Percentiles rank a stretch among this genome's conserved stretches.
These are phyloP conservation scores for Novymonas esmeraldas DNA, from an alignment of 208 protist species.

Conservation along the genomic window DNA sequence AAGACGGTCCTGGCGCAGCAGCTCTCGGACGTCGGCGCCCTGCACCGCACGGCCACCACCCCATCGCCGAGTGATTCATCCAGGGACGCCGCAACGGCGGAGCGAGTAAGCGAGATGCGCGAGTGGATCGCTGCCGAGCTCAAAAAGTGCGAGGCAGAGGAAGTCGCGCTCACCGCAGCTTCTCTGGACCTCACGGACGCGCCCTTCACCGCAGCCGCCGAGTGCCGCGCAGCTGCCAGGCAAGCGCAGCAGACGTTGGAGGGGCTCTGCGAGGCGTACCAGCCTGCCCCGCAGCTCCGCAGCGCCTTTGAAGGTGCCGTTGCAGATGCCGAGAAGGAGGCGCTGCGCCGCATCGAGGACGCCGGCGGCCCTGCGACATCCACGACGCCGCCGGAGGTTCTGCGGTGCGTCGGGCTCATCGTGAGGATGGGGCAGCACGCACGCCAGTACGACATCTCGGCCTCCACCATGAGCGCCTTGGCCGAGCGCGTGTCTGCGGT, in stretches of 20 bases:
- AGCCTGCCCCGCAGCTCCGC: conserved; percentile 12
- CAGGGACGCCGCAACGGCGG: background rate
- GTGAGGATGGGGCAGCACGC: conserved; percentile 44
- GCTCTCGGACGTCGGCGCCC: conserved; percentile 12
- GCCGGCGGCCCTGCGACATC: background rate
- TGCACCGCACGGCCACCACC: background rate
- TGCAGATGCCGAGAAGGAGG: conserved; percentile 1
- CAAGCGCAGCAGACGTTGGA: conserved; percentile 6
- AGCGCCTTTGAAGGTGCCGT: conserved; percentile 15
- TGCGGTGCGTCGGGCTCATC: conserved; percentile 30
- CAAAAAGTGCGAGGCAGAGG: background rate
- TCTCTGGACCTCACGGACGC: background rate
- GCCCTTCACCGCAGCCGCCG: background rate
- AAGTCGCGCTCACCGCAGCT: background rate
- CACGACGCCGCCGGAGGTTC: conserved; percentile 8
- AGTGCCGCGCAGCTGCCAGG: conserved; percentile 6
- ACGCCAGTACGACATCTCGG: conserved; percentile 25
- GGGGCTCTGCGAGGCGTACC: conserved; percentile 11
- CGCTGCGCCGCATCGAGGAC: conserved; percentile 6
- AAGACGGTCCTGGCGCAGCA: conserved; percentile 15
- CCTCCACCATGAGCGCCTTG: conserved; percentile 13
- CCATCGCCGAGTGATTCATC: background rate
- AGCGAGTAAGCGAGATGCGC: conserved; percentile 2
- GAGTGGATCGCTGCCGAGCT: conserved; percentile 24
- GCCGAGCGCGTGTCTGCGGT: conserved; percentile 29